Base-by-base conservation (phyloP, 495 filamentous ascomycete genomes). In the Penicillium flavigenum region DNA sequence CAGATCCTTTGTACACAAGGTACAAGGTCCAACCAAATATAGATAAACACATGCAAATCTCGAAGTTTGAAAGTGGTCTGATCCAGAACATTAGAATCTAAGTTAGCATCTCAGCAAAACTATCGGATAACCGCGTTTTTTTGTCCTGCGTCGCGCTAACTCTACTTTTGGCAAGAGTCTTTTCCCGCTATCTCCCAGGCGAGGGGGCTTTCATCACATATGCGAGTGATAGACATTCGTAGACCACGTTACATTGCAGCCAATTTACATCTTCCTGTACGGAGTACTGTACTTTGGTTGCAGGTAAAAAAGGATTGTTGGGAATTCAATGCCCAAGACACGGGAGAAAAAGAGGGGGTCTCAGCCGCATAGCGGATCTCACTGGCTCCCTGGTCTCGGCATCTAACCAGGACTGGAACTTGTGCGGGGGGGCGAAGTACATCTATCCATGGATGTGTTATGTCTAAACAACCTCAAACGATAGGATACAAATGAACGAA, bases 351-450 rank as follows among this genome's bases (percentile, higher is more conserved):
- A 2, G 5, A 12, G 50, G 36, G 50, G n/a, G 41, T 52, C 24
- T 31, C 50, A 52, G 50, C 36, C 50, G 50, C 50, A 52, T 29
- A 42, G 36, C 36, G 20, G n/a, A 42, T 44, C 11, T 22, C 17
- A 44, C 41, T 12, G 20, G 42, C 19, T 24, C 22, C 19, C 10
- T 24, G n/a, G n/a, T 9, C 36, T 0, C 16, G 36, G 36, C 5
- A 17, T 39, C 36, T 39, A 39, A 39, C 8, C n/a, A 39, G n/a
- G 16, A 6, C 36, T 39, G 36, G 36, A 17, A 17, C n/a, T 39
- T 17, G 36, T 39, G 36, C n/a, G 36, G 36, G 22, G 22, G 34
- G n/a, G 16, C 36, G 36, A 17, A 17, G 36, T 17, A 39, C 36
- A 39, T 17, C 2, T 38, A 38, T n/a, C 29, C 24, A 26, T 26